These are phyloP conservation scores for Dalbergia cultrata DNA, from an alignment of 306 rosid species.

Conservation along the genomic window DNA sequence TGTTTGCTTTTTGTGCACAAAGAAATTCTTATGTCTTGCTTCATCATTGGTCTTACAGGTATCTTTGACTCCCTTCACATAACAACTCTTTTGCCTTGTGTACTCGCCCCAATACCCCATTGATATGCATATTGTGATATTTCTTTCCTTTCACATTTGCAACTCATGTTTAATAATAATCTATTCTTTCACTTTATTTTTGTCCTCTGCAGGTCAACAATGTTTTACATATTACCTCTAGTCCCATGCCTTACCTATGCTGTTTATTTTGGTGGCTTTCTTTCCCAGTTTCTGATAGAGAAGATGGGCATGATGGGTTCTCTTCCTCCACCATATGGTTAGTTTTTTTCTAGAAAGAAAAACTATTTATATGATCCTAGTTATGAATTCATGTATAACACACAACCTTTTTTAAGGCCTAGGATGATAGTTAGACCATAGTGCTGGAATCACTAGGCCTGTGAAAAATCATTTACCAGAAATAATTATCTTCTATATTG, in stretches of 20 bases:
- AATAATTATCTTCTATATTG: constrained; percentile 2
- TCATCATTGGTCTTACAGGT: constrained; percentile 33
- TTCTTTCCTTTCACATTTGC: constrained; percentile 15
- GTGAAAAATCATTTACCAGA: constrained; percentile 1
- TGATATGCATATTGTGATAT: constrained; percentile 18
- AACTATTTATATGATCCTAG: constrained; percentile 1
- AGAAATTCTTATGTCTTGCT: constrained; percentile 31
- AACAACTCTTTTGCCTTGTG: constrained; percentile 24
- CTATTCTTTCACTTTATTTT: constrained; percentile 36
- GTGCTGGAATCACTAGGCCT: constrained; percentile 26
- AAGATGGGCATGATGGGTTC: constrained; percentile 99
- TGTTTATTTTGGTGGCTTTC: constrained; percentile 92
- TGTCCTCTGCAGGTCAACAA: constrained; percentile 68
- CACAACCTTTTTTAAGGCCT: constrained; percentile 7
- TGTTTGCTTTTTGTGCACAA: background rate
- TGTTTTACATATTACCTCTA: constrained; percentile 76
- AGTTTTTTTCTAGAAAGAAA: constrained; percentile 44
- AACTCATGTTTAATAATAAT: constrained; percentile 31
- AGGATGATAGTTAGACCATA: constrained; percentile 7
- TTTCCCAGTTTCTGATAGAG: constrained; percentile 86
- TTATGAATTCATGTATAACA: constrained; percentile 19
- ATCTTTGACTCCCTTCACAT: constrained; percentile 14
- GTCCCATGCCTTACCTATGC: constrained; percentile 81
- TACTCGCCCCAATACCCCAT: background rate
- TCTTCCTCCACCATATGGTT: constrained; percentile 91